Conservation (phyloP, 768 basidiomycete genomes). For the Russula virescens region DNA sequence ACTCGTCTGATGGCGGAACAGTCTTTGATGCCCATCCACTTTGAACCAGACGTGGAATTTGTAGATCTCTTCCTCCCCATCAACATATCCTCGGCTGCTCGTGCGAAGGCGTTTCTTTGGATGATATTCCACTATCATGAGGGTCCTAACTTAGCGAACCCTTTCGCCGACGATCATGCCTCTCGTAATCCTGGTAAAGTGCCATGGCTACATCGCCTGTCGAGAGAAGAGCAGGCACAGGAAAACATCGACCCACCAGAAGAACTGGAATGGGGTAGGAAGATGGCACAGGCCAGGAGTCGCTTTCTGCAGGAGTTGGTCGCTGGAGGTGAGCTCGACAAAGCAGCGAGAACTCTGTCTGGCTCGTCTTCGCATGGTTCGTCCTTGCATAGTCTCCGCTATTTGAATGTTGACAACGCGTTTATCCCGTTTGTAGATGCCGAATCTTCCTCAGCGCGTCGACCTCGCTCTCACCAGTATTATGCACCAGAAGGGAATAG, state of each 20-base stretch:
- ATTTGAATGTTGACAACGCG: neutral
- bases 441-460: slow-evolving; percentile 18
- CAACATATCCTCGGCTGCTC: slow-evolving; percentile 61
- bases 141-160: slow-evolving; percentile 54
- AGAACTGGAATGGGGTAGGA: slow-evolving; percentile 71
- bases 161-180: slow-evolving; percentile 68
- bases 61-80: slow-evolving; percentile 82
- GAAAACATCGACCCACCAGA: slow-evolving; percentile 79
- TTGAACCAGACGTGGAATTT: slow-evolving; percentile 69
- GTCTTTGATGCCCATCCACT: slow-evolving; percentile 50
- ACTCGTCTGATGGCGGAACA: slow-evolving; percentile 19
- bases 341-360: slow-evolving; percentile 28
- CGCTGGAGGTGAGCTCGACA: slow-evolving; percentile 37
- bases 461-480: slow-evolving; percentile 21
- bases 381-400: neutral
- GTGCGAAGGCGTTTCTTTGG: slow-evolving; percentile 79
- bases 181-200: slow-evolving; percentile 53
- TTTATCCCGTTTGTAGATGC: slow-evolving; percentile 2
- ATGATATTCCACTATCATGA: slow-evolving; percentile 80
- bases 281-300: slow-evolving; percentile 69
- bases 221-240: slow-evolving; percentile 44
- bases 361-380: slow-evolving; percentile 23
- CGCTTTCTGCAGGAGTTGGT: slow-evolving; percentile 67
- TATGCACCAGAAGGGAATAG: slow-evolving; percentile 21
- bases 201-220: slow-evolving; percentile 52